Evolutionary conservation across 768 basidiomycete species (phyloP).

Genomic region (Boletus pseudo-olivaceus): DNA sequence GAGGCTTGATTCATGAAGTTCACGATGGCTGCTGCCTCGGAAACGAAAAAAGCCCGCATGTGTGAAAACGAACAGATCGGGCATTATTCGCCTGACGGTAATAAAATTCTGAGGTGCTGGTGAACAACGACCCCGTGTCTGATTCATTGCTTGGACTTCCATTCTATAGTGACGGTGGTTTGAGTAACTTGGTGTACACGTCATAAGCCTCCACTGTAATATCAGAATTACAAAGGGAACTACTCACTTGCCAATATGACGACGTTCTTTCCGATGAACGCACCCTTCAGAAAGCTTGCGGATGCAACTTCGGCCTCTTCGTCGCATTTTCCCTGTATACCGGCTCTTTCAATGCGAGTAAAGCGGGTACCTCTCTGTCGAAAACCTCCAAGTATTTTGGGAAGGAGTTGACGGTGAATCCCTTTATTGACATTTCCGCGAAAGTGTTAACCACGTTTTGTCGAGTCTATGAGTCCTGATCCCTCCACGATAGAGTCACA

Average conservation of each 20-base stretch:
- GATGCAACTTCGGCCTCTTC: constrained; percentile 22
- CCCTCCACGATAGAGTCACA: background rate
- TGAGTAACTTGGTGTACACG: background rate
- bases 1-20: background rate
- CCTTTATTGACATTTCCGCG: constrained; percentile 33
- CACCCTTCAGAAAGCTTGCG: background rate
- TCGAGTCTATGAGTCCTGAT: too few relatives aligned
- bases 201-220: background rate
- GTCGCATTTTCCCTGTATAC: constrained; percentile 43
- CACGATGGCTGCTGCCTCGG: background rate
- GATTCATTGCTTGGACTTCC: background rate
- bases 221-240: background rate
- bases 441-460: constrained; percentile 40
- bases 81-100: background rate
- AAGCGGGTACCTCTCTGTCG: constrained; percentile 35
- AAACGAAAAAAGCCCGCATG: background rate
- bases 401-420: constrained; percentile 18
- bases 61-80: background rate
- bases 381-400: constrained; percentile 39
- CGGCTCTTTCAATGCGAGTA: constrained; percentile 41
- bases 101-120: background rate
- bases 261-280: background rate
- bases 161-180: background rate
- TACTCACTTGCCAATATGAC: background rate
- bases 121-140: background rate